Evolutionary conservation across 2,329 filamentous ascomycete species (phyloP).

Genomic region (Xylariales sp.): DNA sequence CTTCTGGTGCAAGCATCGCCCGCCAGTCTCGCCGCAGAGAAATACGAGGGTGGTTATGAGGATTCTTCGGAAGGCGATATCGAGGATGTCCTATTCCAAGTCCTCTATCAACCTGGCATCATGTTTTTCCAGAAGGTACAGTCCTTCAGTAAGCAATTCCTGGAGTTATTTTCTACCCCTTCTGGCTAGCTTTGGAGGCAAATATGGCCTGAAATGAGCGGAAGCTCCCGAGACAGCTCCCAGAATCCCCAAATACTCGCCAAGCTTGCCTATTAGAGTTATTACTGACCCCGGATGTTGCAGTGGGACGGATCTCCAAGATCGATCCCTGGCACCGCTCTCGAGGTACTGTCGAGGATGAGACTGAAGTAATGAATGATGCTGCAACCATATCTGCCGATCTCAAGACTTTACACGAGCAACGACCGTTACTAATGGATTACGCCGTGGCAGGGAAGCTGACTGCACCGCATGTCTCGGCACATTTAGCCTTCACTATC

Average conservation of each 20-base stretch:
- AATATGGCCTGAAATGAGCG: too few species aligned
- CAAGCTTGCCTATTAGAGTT: too few species aligned
- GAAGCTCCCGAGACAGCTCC: too few species aligned
- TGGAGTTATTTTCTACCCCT: too few species aligned
- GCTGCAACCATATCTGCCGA: constrained; percentile 46
- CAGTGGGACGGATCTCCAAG: constrained; percentile 50
- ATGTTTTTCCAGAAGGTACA: constrained; percentile 55
- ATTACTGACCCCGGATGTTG: too few species aligned
- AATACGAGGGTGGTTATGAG: constrained; percentile 16
- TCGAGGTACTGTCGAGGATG: constrained; percentile 51
- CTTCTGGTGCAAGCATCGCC: constrained; percentile 41
- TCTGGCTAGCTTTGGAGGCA: too few species aligned
- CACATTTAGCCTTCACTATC: constrained; percentile 43
- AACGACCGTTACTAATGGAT: constrained; percentile 50
- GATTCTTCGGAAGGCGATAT: constrained; percentile 29
- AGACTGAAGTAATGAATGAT: constrained; percentile 53
- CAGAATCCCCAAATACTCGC: too few species aligned
- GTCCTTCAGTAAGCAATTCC: too few species aligned
- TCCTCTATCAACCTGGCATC: constrained; percentile 50
- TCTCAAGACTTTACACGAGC: constrained; percentile 43
- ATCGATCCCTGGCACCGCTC: constrained; percentile 54
- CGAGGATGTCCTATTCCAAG: constrained; percentile 49
- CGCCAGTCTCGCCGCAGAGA: constrained; percentile 30
- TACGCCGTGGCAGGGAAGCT: constrained; percentile 49
- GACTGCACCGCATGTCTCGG: constrained; percentile 41